Percentiles rank a stretch among this genome's conserved stretches.
Evolutionary conservation across 2,329 filamentous ascomycete genomes (phyloP).

Genomic region (Phialophora expanda): DNA sequence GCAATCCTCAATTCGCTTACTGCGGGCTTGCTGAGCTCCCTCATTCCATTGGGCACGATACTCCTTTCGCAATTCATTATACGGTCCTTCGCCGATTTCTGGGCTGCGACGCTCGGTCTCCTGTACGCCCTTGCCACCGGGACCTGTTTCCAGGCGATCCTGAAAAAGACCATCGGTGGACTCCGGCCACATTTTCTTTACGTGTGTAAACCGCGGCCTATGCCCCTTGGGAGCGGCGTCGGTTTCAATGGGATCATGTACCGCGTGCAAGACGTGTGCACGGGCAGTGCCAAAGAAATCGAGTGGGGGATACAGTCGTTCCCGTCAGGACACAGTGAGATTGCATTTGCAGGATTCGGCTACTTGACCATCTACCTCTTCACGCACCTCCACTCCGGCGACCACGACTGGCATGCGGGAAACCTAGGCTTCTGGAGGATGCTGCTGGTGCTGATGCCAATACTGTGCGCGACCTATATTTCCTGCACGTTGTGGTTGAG

Average conservation of each 20-base stretch:
- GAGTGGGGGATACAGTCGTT: conserved; percentile 87
- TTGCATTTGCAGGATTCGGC: conserved; percentile 78
- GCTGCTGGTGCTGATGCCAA: conserved; percentile 62
- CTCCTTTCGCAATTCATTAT: conserved; percentile 31
- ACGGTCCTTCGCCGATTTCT: conserved; percentile 32
- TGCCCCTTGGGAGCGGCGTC: conserved; percentile 7
- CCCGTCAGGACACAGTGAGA: conserved; percentile 78
- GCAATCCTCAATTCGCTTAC: conserved; percentile 28
- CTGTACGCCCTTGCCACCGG: conserved; percentile 30
- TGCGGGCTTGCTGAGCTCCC: conserved; percentile 26
- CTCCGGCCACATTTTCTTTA: conserved; percentile 35
- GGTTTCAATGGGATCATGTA: conserved; percentile 56
- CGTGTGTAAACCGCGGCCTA: conserved; percentile 30
- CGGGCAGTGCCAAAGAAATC: conserved; percentile 70
- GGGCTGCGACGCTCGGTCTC: conserved; percentile 32
- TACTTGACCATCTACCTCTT: conserved; percentile 74
- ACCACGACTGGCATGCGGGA: conserved; percentile 55
- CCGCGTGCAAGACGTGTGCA: conserved; percentile 70
- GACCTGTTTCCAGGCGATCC: conserved; percentile 34
- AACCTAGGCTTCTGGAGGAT: conserved; percentile 46
- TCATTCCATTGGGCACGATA: conserved; percentile 31
- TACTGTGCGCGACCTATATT: conserved; percentile 69
- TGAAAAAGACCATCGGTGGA: conserved; percentile 38
- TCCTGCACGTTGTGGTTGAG: conserved; percentile 72
- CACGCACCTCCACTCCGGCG: conserved; percentile 66